Evolutionary conservation across 257 asterid genomes (phyloP), one percentile per base, ranked within the genome.

Genomic region (Coffea canephora): DNA sequence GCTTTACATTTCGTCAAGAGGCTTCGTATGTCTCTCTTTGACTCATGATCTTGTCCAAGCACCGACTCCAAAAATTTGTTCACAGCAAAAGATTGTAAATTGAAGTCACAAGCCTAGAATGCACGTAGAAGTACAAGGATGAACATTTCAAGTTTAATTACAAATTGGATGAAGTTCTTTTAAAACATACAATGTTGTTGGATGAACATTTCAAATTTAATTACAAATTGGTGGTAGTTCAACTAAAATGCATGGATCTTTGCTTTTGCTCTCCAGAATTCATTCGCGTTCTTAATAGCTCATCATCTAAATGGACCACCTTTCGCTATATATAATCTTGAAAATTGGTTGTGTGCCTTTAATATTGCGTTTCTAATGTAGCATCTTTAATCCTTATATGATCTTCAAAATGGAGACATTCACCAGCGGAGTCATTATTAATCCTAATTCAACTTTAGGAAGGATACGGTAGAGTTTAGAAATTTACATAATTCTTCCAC

Each of bases 1-100:
- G 68, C 50, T 64, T 75, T 39, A 75, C 43, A 21, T 59, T 41
- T 75, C 59, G 61, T 21, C 14, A 75, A 75, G 54, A 19, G 25
- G 57, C 70, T 57, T 73, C n/a, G 14, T 25, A 11, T 11, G 45
- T 71, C 59, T 41, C 9, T 13, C 65, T 73, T 25, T n/a, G 62
- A 46, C 71, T 67, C 69, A 27, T 65, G 59, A 48, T 41, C 62
- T 61, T 41, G 72, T 46, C 25, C 73, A 46, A 45, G 34, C 16
- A 75, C 18, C 31, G 45, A n/a, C 61, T 61, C 6, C 49, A 61
- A 19, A 41, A 75, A 39, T 5, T 1, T 69, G 25, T 69, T 43
- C 31, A 39, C 43, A 39, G 5, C 5, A 39, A 1, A 39, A 39
- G 43, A 39, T 3, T 39, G 5, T 39, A 39, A 39, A 39, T 39